phyloP scores from a whole-genome alignment of 306 rosid species.

The Cucumis melo region DNA sequence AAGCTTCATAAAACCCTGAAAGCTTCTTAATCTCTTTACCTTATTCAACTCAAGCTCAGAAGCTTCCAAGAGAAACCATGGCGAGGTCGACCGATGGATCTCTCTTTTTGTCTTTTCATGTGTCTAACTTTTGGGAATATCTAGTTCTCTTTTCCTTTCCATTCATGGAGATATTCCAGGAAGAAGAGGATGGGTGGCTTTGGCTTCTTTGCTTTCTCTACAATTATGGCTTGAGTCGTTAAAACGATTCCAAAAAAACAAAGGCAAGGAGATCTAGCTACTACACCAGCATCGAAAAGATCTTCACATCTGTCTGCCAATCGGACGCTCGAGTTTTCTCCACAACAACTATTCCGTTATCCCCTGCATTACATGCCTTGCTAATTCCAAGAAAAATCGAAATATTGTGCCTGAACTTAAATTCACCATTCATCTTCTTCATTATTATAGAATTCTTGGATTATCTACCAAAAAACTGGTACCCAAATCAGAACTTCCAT shows the following conservation, averaged over 20 bases:
- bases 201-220: constrained; percentile 52
- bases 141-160: background rate
- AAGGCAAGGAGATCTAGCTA: constrained; percentile 84
- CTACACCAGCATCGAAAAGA: constrained; percentile 68
- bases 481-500: background rate
- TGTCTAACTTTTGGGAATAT: background rate
- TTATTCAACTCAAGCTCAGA: background rate
- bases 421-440: background rate
- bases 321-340: constrained; percentile 50
- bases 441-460: background rate
- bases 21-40: background rate
- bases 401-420: background rate
- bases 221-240: constrained; percentile 77
- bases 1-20: background rate
- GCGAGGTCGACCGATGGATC: background rate
- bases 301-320: constrained; percentile 75
- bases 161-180: constrained; percentile 66
- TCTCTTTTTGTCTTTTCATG: background rate
- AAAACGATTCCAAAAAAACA: constrained; percentile 69
- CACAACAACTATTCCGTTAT: constrained; percentile 72
- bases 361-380: constrained; percentile 44
- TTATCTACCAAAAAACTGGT: background rate
- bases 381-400: no score
- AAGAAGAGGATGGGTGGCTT: constrained; percentile 46
- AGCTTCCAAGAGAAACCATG: background rate